Evolutionary conservation across 2,329 filamentous ascomycete species (phyloP).

Genomic region (Blastomyces emzantsi): DNA sequence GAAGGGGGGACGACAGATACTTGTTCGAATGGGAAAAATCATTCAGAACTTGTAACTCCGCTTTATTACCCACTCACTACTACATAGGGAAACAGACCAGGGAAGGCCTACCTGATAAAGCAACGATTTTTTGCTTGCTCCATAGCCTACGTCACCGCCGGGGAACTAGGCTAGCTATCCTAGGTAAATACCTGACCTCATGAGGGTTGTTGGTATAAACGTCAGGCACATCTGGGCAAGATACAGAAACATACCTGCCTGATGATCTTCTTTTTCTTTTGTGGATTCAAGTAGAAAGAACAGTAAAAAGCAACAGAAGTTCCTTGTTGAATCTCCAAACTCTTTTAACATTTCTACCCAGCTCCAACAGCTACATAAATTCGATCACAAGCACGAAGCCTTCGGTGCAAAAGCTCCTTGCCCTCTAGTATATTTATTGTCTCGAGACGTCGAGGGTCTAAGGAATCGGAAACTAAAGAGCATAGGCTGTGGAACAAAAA

Average conservation of each 20-base stretch:
- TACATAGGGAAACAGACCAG: background rate
- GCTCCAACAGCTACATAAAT: background rate
- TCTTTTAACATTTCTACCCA: background rate
- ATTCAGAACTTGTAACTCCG: background rate
- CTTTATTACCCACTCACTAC: background rate
- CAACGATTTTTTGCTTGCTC: background rate
- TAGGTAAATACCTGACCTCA: background rate
- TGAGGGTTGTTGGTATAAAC: background rate
- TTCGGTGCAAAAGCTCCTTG: background rate
- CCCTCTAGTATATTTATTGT: background rate
- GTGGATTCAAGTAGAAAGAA: background rate
- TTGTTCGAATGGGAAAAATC: background rate
- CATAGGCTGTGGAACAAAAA: background rate
- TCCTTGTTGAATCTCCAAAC: background rate
- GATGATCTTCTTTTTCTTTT: background rate
- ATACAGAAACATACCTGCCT: background rate
- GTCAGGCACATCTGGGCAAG: background rate
- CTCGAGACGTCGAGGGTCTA: background rate
- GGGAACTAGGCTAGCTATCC: background rate
- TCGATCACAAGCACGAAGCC: background rate
- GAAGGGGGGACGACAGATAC: background rate
- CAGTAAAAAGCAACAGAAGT: background rate
- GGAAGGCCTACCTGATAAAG: background rate
- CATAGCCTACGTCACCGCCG: background rate
- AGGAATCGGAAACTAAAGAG: background rate